Evolutionary conservation across 2,329 filamentous ascomycete species (phyloP).

Genomic region (Colletotrichum tropicale): DNA sequence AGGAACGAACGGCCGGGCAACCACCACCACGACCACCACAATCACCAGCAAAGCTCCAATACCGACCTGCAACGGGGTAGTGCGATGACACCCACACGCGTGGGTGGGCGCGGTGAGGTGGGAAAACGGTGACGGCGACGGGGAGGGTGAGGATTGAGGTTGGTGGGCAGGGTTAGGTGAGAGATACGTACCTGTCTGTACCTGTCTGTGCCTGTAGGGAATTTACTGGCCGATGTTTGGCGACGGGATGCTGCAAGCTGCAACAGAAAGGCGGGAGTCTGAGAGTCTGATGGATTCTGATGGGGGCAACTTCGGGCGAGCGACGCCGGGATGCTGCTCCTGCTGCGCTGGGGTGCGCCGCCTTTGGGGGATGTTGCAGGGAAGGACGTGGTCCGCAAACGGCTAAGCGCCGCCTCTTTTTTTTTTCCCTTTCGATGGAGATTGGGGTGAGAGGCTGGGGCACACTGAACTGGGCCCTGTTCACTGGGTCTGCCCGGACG

Average conservation of each 20-base stretch:
- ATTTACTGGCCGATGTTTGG: slow-evolving; percentile 7
- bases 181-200: slow-evolving; percentile 1
- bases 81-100: neutral
- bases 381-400: neutral
- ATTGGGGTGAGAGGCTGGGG: neutral
- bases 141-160: neutral
- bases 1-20: slow-evolving; percentile 13
- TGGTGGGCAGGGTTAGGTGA: neutral
- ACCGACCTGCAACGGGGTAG: neutral
- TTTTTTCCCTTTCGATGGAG: neutral
- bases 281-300: slow-evolving; percentile 12
- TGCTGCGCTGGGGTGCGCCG: neutral
- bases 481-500: neutral
- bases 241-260: slow-evolving; percentile 14
- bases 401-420: neutral
- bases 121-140: neutral
- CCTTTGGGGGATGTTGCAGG: slow-evolving; percentile 2
- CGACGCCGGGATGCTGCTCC: slow-evolving; percentile 14
- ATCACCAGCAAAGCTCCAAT: neutral
- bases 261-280: slow-evolving; percentile 17
- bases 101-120: neutral
- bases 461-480: neutral
- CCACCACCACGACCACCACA: neutral
- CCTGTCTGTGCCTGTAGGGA: neutral
- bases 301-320: slow-evolving; percentile 17